Evolutionary conservation across 2,329 filamentous ascomycete species (phyloP).

Genomic region (Didymella arachidicola): DNA sequence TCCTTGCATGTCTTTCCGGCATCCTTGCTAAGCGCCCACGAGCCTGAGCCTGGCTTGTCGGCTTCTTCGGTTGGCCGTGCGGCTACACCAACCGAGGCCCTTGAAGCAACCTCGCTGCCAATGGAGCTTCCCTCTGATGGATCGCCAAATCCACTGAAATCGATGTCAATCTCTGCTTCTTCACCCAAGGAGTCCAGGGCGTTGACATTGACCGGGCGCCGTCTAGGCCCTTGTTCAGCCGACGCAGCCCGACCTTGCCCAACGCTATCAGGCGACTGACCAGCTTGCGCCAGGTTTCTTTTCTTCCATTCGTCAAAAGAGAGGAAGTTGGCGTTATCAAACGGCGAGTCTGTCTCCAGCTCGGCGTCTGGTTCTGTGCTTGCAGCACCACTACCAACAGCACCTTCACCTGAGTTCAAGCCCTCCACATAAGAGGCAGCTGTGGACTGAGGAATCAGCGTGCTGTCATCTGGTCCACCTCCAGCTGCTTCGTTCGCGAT

Average conservation of each 20-base stretch:
- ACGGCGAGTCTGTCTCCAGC: conserved; percentile 68
- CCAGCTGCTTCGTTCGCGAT: conserved; percentile 20
- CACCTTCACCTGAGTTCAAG: conserved; percentile 15
- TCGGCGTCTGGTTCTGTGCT: conserved; percentile 56
- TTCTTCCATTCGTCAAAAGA: conserved; percentile 99
- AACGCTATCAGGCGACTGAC: conserved; percentile 76
- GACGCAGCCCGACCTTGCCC: conserved; percentile 63
- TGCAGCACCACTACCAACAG: conserved; percentile 19
- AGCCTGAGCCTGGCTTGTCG: conserved; percentile 43
- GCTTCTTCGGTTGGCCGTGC: conserved; percentile 30
- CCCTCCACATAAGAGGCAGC: conserved; percentile 18
- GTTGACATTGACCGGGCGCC: conserved; percentile 65
- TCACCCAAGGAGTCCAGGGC: conserved; percentile 83
- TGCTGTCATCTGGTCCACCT: conserved; percentile 14
- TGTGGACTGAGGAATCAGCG: conserved; percentile 3
- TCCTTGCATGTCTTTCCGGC: conserved; percentile 98
- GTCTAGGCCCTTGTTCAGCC: conserved; percentile 55
- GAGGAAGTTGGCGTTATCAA: conserved; percentile 83
- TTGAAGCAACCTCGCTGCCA: conserved; percentile 28
- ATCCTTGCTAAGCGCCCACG: conserved; percentile 75
- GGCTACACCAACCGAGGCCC: conserved; percentile 24
- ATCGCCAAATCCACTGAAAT: conserved; percentile 70
- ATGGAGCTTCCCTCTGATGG: conserved; percentile 36
- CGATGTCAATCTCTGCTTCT: conserved; percentile 83
- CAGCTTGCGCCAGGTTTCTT: conserved; percentile 84